A percentile compares a stretch with the other conserved stretches of the same genome.
These are phyloP conservation scores for Purshia tridentata DNA, from an alignment of 306 rosid genomes.

Conservation along the genomic window DNA sequence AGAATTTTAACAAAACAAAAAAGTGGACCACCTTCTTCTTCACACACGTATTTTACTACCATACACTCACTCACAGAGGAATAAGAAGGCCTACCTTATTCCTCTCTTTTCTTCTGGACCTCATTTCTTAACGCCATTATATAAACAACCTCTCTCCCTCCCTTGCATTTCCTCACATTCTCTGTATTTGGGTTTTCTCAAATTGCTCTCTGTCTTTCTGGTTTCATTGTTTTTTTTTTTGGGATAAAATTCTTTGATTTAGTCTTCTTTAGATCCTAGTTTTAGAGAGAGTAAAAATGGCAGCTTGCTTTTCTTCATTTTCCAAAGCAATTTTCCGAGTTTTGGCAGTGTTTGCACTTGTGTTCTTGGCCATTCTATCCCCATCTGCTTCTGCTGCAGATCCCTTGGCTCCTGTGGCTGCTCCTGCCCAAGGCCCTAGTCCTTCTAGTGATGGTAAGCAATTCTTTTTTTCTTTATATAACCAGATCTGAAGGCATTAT, in stretches of 20 bases:
- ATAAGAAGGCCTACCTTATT: slow-evolving; percentile 19
- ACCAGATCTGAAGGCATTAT: background rate
- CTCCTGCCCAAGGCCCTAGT: slow-evolving; percentile 57
- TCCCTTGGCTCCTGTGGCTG: slow-evolving; percentile 40
- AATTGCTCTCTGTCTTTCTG: background rate
- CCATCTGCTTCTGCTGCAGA: slow-evolving; percentile 31
- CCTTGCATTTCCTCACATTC: background rate
- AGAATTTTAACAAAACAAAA: background rate
- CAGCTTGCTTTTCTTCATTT: slow-evolving; percentile 24
- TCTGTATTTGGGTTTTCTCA: background rate
- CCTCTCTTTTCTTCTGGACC: slow-evolving; percentile 2
- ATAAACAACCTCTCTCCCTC: slow-evolving; percentile 5
- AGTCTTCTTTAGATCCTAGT: background rate
- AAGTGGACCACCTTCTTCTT: background rate
- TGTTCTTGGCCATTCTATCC: slow-evolving; percentile 43
- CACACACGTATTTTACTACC: no score
- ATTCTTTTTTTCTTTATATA: background rate
- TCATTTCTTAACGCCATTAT: background rate
- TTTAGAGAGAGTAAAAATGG: slow-evolving; percentile 31
- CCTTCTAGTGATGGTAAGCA: slow-evolving; percentile 71
- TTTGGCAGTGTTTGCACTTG: slow-evolving; percentile 33
- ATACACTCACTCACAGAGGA: no score
- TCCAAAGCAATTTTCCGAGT: slow-evolving; percentile 28
- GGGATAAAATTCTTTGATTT: background rate
- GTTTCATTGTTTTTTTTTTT: background rate